phyloP scores from a whole-genome alignment of 148 eudicot species.

The Heliosperma pusillum region DNA sequence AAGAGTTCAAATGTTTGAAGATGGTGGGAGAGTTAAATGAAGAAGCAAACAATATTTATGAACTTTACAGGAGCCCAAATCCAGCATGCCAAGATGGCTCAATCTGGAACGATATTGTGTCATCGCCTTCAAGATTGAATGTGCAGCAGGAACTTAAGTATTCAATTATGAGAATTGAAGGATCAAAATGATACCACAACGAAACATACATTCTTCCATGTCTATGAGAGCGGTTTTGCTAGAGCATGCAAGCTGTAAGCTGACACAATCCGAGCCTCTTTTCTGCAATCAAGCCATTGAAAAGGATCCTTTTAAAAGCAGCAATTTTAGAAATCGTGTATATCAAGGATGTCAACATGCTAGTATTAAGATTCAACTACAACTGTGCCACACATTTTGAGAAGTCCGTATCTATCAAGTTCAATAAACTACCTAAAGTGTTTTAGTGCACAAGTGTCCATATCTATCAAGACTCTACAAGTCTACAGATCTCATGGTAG shows the following conservation, averaged over 20 bases:
- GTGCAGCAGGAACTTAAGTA: conserved; percentile 90
- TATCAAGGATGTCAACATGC: conserved; percentile 18
- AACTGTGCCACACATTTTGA: conserved; percentile 9
- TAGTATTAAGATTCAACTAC: conserved; percentile 6
- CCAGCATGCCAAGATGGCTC: conserved; percentile 66
- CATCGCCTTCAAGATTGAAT: conserved; percentile 88
- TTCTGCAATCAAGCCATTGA: conserved; percentile 10
- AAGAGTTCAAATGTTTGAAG: conserved; percentile 73
- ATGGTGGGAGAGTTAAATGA: conserved; percentile 63
- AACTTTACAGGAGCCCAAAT: conserved; percentile 64
- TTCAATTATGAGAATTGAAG: conserved; percentile 76
- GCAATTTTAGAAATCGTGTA: conserved; percentile 17
- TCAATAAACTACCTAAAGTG: not conserved
- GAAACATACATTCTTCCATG: conserved; percentile 9
- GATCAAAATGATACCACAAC: conserved; percentile 24
- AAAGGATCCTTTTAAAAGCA: conserved; percentile 13
- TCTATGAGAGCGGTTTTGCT: not conserved
- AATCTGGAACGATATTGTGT: conserved; percentile 89
- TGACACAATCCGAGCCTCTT: conserved; percentile 14
- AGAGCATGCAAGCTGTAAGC: conserved; percentile 17
- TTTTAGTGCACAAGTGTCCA: not conserved
- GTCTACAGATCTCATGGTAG: not conserved
- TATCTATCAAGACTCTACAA: too few species aligned
- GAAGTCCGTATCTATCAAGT: not conserved
- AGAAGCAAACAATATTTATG: conserved; percentile 68